Evolutionary conservation across 495 filamentous ascomycete genomes (phyloP), one percentile per base, ranked within the genome.

Genomic region (Penicillium waksmanii): DNA sequence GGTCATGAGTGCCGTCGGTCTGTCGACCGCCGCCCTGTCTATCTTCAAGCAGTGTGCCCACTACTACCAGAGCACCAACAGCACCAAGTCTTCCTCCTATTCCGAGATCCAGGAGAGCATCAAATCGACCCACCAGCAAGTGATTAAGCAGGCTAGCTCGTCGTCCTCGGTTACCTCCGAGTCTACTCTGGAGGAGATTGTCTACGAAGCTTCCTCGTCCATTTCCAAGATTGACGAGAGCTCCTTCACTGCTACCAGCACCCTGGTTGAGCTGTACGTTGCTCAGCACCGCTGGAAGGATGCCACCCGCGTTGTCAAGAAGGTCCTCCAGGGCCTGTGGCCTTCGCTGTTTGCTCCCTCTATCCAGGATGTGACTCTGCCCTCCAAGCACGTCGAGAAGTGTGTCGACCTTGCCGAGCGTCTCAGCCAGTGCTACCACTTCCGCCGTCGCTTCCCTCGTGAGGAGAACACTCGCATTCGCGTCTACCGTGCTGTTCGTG

Each of bases 201-300:
- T 75, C 4, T 68, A 57, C 34, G 73, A 76, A 31, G 67, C 73
- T 10, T 67, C 65, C 25, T 62, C 51, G 25, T 70, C 71, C 5
- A 60, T 55, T 23, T 53, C 55, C 49, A 63, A 51, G 48, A 54
- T 66, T 18, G 65, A 72, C 50, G 56, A 76, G 57, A 70, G 62
- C 23, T 71, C 71, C 2, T 66, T 69, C 54, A 65, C 65, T 38
- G 68, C 72, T 12, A 66, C 66, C 8, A 61, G 58, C 33, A 69
- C 69, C 23, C 56, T 77, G 40, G 48, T 73, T 21, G 60, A 67
- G 42, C 58, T 64, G 21, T 77, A 73, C 55, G 58, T 66, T 12
- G 61, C 65, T 3, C 71, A 77, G 63, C 73, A 74, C 60, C 65
- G 71, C 38, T 77, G 73, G 73, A 70, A 71, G 19, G 73, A 77